A percentile compares a stretch with the other conserved stretches of the same genome.
These are phyloP conservation scores for Nyssa sinensis DNA, from an alignment of 148 eudicot species.

Conservation along the genomic window DNA sequence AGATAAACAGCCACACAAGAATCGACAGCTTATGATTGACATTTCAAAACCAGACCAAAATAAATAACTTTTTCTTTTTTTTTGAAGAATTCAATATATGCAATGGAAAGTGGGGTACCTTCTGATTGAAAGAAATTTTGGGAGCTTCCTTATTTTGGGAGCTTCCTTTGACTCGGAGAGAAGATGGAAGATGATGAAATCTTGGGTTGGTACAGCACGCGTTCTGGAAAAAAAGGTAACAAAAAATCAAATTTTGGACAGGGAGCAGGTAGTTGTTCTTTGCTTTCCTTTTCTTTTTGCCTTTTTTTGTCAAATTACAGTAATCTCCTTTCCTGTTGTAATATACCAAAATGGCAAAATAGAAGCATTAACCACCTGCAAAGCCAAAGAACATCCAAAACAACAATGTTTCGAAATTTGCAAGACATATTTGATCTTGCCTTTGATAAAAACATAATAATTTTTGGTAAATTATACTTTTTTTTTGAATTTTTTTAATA, in stretches of 20 bases:
- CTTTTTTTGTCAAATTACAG: background rate
- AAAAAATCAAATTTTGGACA: background rate
- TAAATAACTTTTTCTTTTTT: background rate
- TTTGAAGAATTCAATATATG: background rate
- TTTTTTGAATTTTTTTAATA: no score
- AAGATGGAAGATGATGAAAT: background rate
- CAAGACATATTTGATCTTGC: no score
- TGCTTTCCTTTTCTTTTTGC: background rate
- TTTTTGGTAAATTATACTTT: no score
- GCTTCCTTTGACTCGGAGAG: conserved; percentile 11
- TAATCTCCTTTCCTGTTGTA: background rate
- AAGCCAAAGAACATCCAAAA: background rate
- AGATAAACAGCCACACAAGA: background rate
- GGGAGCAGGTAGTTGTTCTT: background rate
- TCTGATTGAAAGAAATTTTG: conserved; percentile 3
- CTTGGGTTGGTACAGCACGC: background rate
- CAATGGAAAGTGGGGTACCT: background rate
- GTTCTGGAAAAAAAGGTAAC: background rate
- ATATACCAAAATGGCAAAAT: background rate
- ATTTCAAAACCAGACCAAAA: background rate
- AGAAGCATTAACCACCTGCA: background rate
- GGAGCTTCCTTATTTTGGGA: conserved; percentile 11
- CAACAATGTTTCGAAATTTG: no score
- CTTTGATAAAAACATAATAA: no score
- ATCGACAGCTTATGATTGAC: background rate